Evolutionary conservation across 768 basidiomycete species (phyloP).

Genomic region (Tephrocybe sp.): DNA sequence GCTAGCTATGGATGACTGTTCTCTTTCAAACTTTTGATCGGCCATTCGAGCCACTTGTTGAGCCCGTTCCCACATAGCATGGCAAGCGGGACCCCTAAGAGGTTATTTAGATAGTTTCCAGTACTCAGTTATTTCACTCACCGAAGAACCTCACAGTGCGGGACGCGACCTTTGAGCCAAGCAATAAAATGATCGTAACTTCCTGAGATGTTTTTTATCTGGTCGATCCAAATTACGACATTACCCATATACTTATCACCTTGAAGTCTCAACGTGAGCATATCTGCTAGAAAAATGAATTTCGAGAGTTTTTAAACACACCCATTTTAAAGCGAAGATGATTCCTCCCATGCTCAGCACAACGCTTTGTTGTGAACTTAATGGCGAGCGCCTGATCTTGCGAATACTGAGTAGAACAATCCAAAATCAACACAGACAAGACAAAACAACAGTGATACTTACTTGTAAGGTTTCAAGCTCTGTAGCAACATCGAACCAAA

Average conservation of each 20-base stretch:
- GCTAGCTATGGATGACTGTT: not conserved
- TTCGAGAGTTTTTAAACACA: not conserved
- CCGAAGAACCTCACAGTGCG: not conserved
- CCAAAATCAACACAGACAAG: not conserved
- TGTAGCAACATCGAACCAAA: not conserved
- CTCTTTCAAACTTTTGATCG: not conserved
- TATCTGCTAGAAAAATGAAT: not conserved
- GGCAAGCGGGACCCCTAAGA: slow-evolving; percentile 7
- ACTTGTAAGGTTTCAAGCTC: not conserved
- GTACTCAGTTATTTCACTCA: too few species aligned
- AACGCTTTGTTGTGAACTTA: not conserved
- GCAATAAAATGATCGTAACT: slow-evolving; percentile 2
- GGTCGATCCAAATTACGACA: slow-evolving; percentile 21
- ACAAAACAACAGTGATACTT: not conserved
- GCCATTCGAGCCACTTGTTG: not conserved
- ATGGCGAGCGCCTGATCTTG: not conserved
- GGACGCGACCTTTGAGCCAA: slow-evolving; percentile 10
- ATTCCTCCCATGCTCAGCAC: too few species aligned
- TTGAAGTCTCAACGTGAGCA: not conserved
- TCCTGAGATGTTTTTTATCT: not conserved
- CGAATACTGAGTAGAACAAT: not conserved
- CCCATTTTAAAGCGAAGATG: slow-evolving; percentile 7
- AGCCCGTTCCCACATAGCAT: not conserved
- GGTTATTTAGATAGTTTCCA: too few species aligned
- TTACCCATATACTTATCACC: slow-evolving; percentile 12